A percentile compares a stretch with the other conserved stretches of the same genome.
These are phyloP conservation scores for Rhynchospora pubera DNA, from an alignment of 176 grass and related monocot genomes.

Conservation along the genomic window DNA sequence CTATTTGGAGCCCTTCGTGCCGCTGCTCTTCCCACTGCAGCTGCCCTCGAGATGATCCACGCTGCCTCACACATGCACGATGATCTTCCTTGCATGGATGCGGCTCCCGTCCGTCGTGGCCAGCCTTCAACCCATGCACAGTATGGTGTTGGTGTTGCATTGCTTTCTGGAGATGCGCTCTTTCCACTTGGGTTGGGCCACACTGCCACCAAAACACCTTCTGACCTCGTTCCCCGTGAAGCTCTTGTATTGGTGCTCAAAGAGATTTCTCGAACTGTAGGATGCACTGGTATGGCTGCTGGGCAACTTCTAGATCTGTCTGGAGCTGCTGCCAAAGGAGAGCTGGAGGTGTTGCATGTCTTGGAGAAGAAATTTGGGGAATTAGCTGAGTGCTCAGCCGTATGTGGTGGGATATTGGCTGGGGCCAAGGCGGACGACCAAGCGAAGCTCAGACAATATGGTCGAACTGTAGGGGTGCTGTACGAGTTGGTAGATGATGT, in stretches of 20 bases:
- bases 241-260: slow-evolving; percentile 58
- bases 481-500: slow-evolving; percentile 84
- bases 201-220: slow-evolving; percentile 47
- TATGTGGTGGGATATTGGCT: slow-evolving; percentile 79
- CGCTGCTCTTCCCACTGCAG: slow-evolving; percentile 60
- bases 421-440: slow-evolving; percentile 56
- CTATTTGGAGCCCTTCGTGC: slow-evolving; percentile 50
- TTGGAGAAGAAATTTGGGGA: slow-evolving; percentile 94
- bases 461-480: slow-evolving; percentile 73
- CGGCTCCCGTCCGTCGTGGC: slow-evolving; percentile 61
- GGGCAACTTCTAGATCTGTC: slow-evolving; percentile 76
- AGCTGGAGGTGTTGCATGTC: slow-evolving; percentile 63
- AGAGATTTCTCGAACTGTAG: slow-evolving; percentile 77
- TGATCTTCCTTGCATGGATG: slow-evolving; percentile 89
- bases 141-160: slow-evolving; percentile 56
- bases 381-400: slow-evolving; percentile 84
- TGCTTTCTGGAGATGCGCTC: slow-evolving; percentile 73
- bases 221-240: slow-evolving; percentile 36
- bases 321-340: slow-evolving; percentile 46
- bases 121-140: slow-evolving; percentile 67
- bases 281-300: slow-evolving; percentile 82
- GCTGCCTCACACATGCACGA: slow-evolving; percentile 85
- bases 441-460: slow-evolving; percentile 57
- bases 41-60: slow-evolving; percentile 89
- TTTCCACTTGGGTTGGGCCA: slow-evolving; percentile 78